Evolutionary conservation across 2,329 filamentous ascomycete species (phyloP), one percentile per base, ranked within the genome.

Genomic region (Chaetomiaceae sp.): DNA sequence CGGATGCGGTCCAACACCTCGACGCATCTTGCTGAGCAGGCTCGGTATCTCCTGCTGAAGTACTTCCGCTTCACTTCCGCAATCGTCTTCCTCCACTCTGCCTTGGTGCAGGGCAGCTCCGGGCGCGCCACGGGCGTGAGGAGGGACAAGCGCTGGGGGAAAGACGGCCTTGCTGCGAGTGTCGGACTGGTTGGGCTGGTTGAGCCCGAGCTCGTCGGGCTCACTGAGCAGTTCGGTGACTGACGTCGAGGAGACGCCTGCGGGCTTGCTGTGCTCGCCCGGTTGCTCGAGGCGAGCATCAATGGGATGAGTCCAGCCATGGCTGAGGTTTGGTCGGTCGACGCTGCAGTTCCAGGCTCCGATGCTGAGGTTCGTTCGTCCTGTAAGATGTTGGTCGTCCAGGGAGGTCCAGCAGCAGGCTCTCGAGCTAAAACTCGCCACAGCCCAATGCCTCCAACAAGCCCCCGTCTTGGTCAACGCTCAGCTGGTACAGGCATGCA

Each of bases 31-130:
- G 70, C 63, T 32, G 72, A 72, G 61, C 78, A 81, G 7, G 71
- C 69, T 9, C 74, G 70, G 55, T 76, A 79, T 47, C 70, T 68
- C 46, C 68, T 68, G 55, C 68, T 68, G 17, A 72, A 53, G 51
- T 78, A 78, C 48, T 75, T 72, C 39, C 66, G 64, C 67, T 80
- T 81, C 51, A 79, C 68, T 30, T 79, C 74, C 18, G 64, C 59
- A 43, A 81, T 67, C 6, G 71, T 63, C 42, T 63, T 67, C 51
- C 65, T 71, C 78, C 78, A 81, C 38, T 79, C 75, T 3, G 62
- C 56, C 2, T 65, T 49, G 0, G 70, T 75, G 47, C 66, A 68
- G 2, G 73, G 72, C 10, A 74, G 59, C 8, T 54, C 45, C 2
- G 53, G 49, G 6, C 49, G 38, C 17, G 50, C 50, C 47, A 37